Percentiles rank a stretch among this genome's conserved stretches.
Evolutionary conservation across 768 basidiomycete species (phyloP).

Genomic region (Pleurotus platypus): DNA sequence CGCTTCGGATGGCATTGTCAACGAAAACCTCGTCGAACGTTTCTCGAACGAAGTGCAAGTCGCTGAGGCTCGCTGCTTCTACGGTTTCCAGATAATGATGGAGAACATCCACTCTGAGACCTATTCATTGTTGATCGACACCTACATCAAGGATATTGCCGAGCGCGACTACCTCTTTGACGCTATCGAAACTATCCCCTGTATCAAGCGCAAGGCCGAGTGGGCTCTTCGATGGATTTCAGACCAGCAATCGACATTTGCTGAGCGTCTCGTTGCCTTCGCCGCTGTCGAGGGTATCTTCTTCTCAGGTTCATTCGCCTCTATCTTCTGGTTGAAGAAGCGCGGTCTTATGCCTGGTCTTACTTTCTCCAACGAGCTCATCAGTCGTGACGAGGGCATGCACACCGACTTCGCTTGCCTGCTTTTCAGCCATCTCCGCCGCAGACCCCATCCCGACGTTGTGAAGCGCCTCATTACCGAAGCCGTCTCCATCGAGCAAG

Average conservation of each 20-base stretch:
- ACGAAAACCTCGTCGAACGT: slow-evolving; percentile 92
- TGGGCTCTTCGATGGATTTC: slow-evolving; percentile 95
- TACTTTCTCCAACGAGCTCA: slow-evolving; percentile 83
- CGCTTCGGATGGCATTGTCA: slow-evolving; percentile 93
- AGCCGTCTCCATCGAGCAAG: slow-evolving; percentile 84
- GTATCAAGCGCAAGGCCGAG: slow-evolving; percentile 88
- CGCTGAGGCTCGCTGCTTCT: slow-evolving; percentile 94
- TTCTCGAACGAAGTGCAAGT: slow-evolving; percentile 91
- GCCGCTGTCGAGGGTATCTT: slow-evolving; percentile 97
- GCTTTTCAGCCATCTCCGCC: slow-evolving; percentile 65
- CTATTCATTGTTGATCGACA: slow-evolving; percentile 93
- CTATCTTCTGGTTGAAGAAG: slow-evolving; percentile 98
- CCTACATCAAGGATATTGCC: slow-evolving; percentile 80
- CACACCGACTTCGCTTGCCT: slow-evolving; percentile 85
- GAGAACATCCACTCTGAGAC: slow-evolving; percentile 97
- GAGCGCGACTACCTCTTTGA: slow-evolving; percentile 84
- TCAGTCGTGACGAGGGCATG: slow-evolving; percentile 81
- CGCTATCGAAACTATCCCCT: slow-evolving; percentile 92
- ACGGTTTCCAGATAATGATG: slow-evolving; percentile 99
- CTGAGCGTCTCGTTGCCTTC: slow-evolving; percentile 87
- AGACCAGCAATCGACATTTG: slow-evolving; percentile 77
- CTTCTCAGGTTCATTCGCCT: slow-evolving; percentile 91
- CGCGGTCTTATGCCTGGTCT: slow-evolving; percentile 93
- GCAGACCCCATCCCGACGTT: slow-evolving; percentile 77
- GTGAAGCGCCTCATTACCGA: slow-evolving; percentile 71